A percentile compares a stretch with the other conserved stretches of the same genome.
Conservation (phyloP, 192 early-diverging fungal species). For the Linnemannia hyalina region DNA sequence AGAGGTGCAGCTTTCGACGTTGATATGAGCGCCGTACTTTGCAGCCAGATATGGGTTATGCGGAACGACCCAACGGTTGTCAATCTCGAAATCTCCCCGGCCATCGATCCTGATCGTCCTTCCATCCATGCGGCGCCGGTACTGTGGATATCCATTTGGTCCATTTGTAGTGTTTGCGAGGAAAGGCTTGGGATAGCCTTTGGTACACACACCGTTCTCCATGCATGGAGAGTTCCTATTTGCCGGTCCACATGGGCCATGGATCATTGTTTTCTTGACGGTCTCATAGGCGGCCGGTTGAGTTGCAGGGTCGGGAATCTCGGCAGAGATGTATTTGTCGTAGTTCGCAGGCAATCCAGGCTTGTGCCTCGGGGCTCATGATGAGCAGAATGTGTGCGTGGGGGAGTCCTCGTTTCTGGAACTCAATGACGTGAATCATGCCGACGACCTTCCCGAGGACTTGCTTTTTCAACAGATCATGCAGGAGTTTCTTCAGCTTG, state of each 20-base stretch:
- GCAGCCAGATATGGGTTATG: too few species aligned
- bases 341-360: neutral
- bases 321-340: slow-evolving; percentile 26
- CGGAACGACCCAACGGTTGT: too few species aligned
- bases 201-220: slow-evolving; percentile 30
- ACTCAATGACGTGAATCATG: slow-evolving; percentile 30
- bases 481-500: slow-evolving; percentile 24
- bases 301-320: slow-evolving; percentile 21
- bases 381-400: slow-evolving; percentile 45
- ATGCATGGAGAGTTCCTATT: slow-evolving; percentile 12
- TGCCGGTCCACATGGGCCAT: slow-evolving; percentile 15
- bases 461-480: slow-evolving; percentile 13
- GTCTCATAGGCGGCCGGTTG: slow-evolving; percentile 18
- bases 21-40: too few species aligned
- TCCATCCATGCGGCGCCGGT: too few species aligned
- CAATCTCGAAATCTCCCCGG: too few species aligned
- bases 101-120: too few species aligned
- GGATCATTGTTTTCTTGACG: slow-evolving; percentile 21
- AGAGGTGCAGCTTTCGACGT: too few species aligned
- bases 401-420: slow-evolving; percentile 32
- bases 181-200: too few species aligned
- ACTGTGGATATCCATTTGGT: too few species aligned
- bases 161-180: too few species aligned
- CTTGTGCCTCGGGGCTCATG: slow-evolving; percentile 4
- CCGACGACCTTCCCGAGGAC: slow-evolving; percentile 35